Conservation (phyloP, 495 filamentous ascomycete genomes). For the Aspergillus asperescens region DNA sequence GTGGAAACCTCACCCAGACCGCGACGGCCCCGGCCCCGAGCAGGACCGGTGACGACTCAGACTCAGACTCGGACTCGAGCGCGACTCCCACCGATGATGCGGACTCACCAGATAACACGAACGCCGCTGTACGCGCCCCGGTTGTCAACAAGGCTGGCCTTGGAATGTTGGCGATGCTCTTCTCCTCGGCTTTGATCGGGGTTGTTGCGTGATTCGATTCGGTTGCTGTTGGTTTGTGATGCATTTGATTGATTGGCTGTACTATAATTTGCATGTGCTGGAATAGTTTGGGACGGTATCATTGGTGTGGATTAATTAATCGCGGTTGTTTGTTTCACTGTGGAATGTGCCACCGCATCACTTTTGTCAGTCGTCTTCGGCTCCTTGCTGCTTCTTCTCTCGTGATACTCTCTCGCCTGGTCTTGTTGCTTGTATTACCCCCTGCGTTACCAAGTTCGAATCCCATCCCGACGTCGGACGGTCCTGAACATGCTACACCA, state of each 20-base stretch:
- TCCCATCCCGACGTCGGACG: too few relatives aligned
- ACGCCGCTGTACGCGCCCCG: slow-evolving; percentile 15
- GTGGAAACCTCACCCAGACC: slow-evolving; percentile 29
- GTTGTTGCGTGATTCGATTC: slow-evolving; percentile 14
- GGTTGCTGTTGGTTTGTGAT: too few relatives aligned
- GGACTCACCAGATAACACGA: slow-evolving; percentile 1
- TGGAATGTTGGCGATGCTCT: slow-evolving; percentile 35
- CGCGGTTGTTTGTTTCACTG: neutral
- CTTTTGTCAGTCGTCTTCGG: too few relatives aligned
- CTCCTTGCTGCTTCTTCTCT: too few relatives aligned
- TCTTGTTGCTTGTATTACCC: too few relatives aligned
- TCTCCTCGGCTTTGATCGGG: slow-evolving; percentile 31
- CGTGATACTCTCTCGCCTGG: too few relatives aligned
- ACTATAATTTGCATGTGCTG: neutral
- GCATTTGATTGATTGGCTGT: neutral
- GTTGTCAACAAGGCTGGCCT: slow-evolving; percentile 32
- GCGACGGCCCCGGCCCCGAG: slow-evolving; percentile 33
- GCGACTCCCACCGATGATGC: neutral
- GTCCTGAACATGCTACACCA: too few relatives aligned
- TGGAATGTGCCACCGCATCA: neutral
- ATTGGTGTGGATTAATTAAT: too few relatives aligned
- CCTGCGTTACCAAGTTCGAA: too few relatives aligned
- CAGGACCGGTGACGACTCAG: slow-evolving; percentile 21
- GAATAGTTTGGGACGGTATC: too few relatives aligned
- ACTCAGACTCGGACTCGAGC: neutral